These are phyloP conservation scores for Auricularia heimuer DNA, from an alignment of 768 basidiomycete species.

Conservation along the genomic window DNA sequence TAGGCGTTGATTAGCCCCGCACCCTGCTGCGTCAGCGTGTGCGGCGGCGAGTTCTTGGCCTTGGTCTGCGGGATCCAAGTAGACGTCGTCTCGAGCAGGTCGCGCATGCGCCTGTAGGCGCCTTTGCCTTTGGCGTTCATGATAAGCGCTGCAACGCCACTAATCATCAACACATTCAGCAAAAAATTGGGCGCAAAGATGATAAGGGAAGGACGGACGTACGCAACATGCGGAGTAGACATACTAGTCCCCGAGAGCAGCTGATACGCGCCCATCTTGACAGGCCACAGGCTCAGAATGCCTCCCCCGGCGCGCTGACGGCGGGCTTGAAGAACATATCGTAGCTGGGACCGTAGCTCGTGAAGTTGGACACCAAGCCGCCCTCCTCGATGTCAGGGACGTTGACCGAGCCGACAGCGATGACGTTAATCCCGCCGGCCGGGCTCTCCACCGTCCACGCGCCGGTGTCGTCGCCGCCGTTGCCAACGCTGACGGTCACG, in stretches of 20 bases:
- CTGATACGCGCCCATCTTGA: constrained; percentile 6
- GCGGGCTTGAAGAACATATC: constrained; percentile 16
- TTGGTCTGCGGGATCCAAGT: neutral
- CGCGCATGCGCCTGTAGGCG: constrained; percentile 5
- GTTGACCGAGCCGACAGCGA: constrained; percentile 9
- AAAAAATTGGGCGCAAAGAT: no score
- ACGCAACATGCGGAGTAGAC: constrained; percentile 8
- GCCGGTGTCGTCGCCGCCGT: neutral
- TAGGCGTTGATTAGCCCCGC: constrained; percentile 7
- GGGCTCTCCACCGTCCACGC: constrained; percentile 2
- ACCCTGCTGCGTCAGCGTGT: neutral
- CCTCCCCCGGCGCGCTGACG: constrained; percentile 12
- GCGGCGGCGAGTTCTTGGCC: neutral
- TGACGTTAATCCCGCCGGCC: constrained; percentile 2
- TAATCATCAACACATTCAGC: no score
- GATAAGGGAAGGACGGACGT: no score
- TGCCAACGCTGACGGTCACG: constrained; percentile 3
- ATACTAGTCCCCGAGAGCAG: constrained; percentile 12
- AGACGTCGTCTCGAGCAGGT: constrained; percentile 1
- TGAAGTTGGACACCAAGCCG: constrained; percentile 19
- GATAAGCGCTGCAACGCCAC: constrained; percentile 4
- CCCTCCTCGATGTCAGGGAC: constrained; percentile 17
- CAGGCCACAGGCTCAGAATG: constrained; percentile 13
- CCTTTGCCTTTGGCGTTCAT: constrained; percentile 6
- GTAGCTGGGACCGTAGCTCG: constrained; percentile 26